Evolutionary conservation across 257 asterid species (phyloP).

Genomic region (Solanum microdontum): DNA sequence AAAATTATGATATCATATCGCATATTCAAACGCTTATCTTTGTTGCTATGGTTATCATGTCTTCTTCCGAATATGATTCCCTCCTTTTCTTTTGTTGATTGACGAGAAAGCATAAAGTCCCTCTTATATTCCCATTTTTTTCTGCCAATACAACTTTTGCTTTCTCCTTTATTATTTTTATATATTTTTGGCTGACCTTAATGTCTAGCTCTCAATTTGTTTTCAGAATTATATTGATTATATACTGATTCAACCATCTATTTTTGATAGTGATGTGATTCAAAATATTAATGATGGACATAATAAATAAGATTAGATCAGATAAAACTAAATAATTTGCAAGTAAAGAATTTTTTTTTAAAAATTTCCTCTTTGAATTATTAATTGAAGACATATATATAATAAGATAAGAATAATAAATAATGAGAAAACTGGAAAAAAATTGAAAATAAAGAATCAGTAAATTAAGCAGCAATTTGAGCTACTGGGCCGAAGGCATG

Average conservation of each 20-base stretch:
- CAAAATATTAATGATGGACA: not conserved
- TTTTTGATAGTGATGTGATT: not conserved
- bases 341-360: not conserved
- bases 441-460: not conserved
- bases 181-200: not conserved
- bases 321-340: not conserved
- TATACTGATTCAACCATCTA: not conserved
- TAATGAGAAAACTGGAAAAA: not conserved
- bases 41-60: not conserved
- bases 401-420: not conserved
- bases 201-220: not conserved
- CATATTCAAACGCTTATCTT: not conserved
- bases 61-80: not conserved
- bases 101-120: not conserved
- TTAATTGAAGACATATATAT: not conserved
- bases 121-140: not conserved
- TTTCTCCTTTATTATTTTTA: not conserved
- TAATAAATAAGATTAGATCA: not conserved
- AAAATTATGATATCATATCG: not conserved
- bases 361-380: not conserved
- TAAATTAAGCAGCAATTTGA: not conserved
- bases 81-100: not conserved
- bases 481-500: not conserved
- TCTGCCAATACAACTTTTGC: not conserved
- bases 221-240: not conserved